Evolutionary conservation across 2,329 filamentous ascomycete species (phyloP).

Genomic region (Waltergamsia citrina): DNA sequence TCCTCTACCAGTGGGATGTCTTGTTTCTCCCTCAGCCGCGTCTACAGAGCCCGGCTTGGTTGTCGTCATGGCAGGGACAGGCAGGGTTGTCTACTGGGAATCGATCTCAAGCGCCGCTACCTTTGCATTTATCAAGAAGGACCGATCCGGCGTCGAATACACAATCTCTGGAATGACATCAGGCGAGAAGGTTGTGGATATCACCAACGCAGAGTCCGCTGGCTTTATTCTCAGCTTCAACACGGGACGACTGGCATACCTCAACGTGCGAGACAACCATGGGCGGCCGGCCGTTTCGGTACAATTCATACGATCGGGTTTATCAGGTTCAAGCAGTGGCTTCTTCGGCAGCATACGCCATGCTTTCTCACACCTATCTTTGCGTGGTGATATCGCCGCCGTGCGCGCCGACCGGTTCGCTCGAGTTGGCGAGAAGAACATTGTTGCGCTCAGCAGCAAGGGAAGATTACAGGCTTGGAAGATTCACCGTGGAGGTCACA

Average conservation of each 20-base stretch:
- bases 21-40: slow-evolving; percentile 71
- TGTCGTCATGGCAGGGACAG: slow-evolving; percentile 72
- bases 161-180: slow-evolving; percentile 64
- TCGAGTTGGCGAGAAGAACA: slow-evolving; percentile 73
- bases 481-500: slow-evolving; percentile 78
- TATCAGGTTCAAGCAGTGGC: slow-evolving; percentile 48
- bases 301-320: slow-evolving; percentile 61
- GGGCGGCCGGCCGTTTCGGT: slow-evolving; percentile 74
- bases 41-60: slow-evolving; percentile 79
- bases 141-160: slow-evolving; percentile 70
- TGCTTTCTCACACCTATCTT: slow-evolving; percentile 59
- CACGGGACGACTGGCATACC: slow-evolving; percentile 75
- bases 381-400: slow-evolving; percentile 70
- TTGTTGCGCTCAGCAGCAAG: slow-evolving; percentile 69
- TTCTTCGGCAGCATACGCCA: slow-evolving; percentile 76
- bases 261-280: slow-evolving; percentile 78
- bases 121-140: slow-evolving; percentile 73
- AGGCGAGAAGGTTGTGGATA: slow-evolving; percentile 66
- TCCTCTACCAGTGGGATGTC: slow-evolving; percentile 69
- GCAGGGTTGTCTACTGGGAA: slow-evolving; percentile 91
- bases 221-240: slow-evolving; percentile 82
- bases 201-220: slow-evolving; percentile 75
- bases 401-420: slow-evolving; percentile 64
- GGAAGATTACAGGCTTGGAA: slow-evolving; percentile 80
- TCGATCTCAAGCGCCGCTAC: slow-evolving; percentile 84